These are phyloP conservation scores for Hyphopichia burtonii DNA, from an alignment of 1,139 yeast species.

Conservation along the genomic window DNA sequence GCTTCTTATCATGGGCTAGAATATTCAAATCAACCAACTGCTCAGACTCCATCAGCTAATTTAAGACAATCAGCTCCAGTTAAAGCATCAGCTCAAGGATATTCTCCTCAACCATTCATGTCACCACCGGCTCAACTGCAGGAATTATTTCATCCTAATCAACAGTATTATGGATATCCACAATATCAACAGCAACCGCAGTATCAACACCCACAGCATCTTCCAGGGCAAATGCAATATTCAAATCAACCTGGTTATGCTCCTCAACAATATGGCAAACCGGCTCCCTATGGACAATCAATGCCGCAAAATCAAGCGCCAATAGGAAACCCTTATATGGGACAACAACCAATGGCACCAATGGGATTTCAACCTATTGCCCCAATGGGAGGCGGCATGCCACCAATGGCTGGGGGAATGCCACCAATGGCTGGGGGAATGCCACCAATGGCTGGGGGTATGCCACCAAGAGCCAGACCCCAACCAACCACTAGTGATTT, in stretches of 20 bases:
- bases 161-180: slow-evolving; percentile 1
- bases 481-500: slow-evolving; percentile 25
- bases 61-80: background rate
- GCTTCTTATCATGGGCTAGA: background rate
- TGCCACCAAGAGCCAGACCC: slow-evolving; percentile 3
- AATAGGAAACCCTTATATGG: background rate
- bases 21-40: background rate
- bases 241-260: slow-evolving; percentile 3
- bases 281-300: background rate
- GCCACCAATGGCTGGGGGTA: slow-evolving; percentile 5
- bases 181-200: background rate
- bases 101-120: slow-evolving; percentile 2
- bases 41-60: background rate
- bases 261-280: background rate
- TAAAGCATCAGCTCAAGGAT: background rate
- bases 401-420: slow-evolving; percentile 1
- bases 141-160: background rate
- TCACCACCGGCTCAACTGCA: slow-evolving; percentile 1
- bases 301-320: slow-evolving; percentile 1
- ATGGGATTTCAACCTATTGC: background rate
- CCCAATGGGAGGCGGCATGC: background rate
- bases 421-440: slow-evolving; percentile 1
- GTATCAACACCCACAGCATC: background rate
- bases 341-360: background rate
- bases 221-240: slow-evolving; percentile 3